Base-by-base conservation (phyloP, 2,329 filamentous ascomycete species). In the Ceratocystis diversiconidia region DNA sequence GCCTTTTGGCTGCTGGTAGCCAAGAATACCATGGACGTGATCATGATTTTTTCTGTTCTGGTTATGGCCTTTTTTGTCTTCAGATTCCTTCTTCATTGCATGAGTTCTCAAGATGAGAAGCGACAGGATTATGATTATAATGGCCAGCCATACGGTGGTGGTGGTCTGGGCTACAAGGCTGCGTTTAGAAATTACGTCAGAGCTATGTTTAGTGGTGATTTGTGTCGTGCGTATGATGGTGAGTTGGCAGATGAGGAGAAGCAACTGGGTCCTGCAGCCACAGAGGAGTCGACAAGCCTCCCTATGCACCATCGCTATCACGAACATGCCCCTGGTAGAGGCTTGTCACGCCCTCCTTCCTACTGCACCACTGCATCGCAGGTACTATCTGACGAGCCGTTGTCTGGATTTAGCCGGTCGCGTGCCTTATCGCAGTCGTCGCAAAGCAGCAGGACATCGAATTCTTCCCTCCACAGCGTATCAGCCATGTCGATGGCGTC, bases 371-470 rank as follows among this genome's bases (percentile, higher is more conserved):
- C 62, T 22, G 62, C 65, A 15, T 61, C 62, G 10, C 15, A 28
- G 50, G 43, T n/a, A 8, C 12, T 60, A 15, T 48, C 41, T 43
- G 62, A 55, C 12, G 62, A 32, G n/a, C 25, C 30, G 46, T 41
- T 63, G 43, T 2, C 44, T 50, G 22, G 12, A 32, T 32, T 28
- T 44, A 8, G 22, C 46, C 57, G 66, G 32, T 25, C 57, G 17
- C 66, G 66, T 6, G 66, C 66, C 30, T 28, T 36, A 2, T 64
- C 62, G 8, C 48, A 64, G 30, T 61, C 66, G 25, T 67, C 65
- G 6, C 28, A 36, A 8, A 64, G 62, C 15, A 67, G 62, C 17
- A 44, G 28, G 10, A 5, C 43, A 25, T 64, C 62, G 32, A 59
- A 48, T 5, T 43, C 55, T 15, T 66, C 65, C 4, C 61, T 63